These are phyloP conservation scores for Tolypocladium sp. DNA, from an alignment of 2,329 filamentous ascomycete genomes.

Conservation along the genomic window DNA sequence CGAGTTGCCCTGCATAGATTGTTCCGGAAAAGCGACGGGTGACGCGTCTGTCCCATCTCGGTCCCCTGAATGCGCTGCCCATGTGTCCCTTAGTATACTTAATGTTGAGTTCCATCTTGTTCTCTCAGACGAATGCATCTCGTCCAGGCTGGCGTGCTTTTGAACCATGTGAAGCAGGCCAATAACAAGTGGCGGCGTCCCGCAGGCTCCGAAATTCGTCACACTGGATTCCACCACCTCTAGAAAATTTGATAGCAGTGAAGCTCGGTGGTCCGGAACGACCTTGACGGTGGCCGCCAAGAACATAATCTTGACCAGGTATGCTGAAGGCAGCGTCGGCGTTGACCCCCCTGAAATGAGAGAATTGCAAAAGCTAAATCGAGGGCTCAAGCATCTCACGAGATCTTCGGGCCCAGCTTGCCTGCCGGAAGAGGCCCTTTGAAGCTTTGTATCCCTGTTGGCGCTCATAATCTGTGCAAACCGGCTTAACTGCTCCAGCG, in stretches of 20 bases:
- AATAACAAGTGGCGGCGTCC: constrained; percentile 23
- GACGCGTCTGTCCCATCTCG: neutral
- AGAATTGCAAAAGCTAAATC: constrained; percentile 28
- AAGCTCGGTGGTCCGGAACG: constrained; percentile 20
- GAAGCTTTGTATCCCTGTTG: neutral
- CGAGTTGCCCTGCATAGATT: neutral
- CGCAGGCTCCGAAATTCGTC: constrained; percentile 20
- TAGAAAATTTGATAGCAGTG: constrained; percentile 25
- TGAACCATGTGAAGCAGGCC: constrained; percentile 25
- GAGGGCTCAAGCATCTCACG: constrained; percentile 20
- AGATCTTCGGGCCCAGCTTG: constrained; percentile 17
- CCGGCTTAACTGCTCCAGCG: constrained; percentile 1
- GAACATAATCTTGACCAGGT: constrained; percentile 27
- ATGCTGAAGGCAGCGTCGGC: constrained; percentile 24
- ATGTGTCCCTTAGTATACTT: constrained; percentile 8
- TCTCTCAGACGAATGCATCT: constrained; percentile 23
- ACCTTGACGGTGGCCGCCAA: constrained; percentile 25
- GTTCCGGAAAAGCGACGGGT: neutral
- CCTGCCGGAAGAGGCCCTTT: neutral
- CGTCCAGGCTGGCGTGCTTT: constrained; percentile 15
- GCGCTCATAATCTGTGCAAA: neutral
- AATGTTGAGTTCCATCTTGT: constrained; percentile 19
- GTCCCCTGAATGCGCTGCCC: neutral
- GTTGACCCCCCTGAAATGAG: constrained; percentile 24
- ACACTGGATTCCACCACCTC: constrained; percentile 25